Base-by-base conservation (phyloP, 257 asterid species). In the Knoxia roxburghii region DNA sequence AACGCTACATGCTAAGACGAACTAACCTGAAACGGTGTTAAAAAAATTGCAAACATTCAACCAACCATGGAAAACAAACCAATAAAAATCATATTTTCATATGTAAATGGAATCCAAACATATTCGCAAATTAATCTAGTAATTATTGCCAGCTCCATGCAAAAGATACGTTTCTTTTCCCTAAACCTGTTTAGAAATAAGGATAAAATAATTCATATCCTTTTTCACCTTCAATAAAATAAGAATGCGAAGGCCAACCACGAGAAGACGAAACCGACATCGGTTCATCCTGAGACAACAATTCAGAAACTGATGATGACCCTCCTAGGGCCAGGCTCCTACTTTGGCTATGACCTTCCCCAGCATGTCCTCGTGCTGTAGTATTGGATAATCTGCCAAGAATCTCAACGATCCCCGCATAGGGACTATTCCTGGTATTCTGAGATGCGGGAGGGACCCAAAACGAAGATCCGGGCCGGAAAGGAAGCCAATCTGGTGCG, bases 401-500 rank as follows among this genome's bases (percentile, higher is more conserved):
- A 26, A 78, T 79, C 56, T 81, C 76, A 20, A 76, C 62, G 1
- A 81, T 39, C 14, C 75, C 78, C 1, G 26, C 49, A 17, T 40
- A 57, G 6, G 69, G 72, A n/a, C 40, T 69, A 41, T 20, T 62
- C 49, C 2, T 57, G 33, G 18, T 26, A 43, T 21, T 58, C 6
- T 55, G 57, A 26, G 78, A 81, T 24, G 62, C 57, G n/a, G 78
- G 83, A n/a, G 83, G 86, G 69, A 81, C 83, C 79, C 79, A 78
- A 61, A 70, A 81, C 9, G 86, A 81, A 23, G 70, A 73, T 0
- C 84, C 84, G 0, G 84, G 84, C 8, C 75, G 61, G 39, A 79
- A 79, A 13, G 81, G 81, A 5, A 79, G 53, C 81, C 84, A 79
- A 79, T 79, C 84, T 7, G 84, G 84, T 0, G 84, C 74, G 24